Conservation (phyloP, 306 rosid genomes). For the Abrus precatorius region DNA sequence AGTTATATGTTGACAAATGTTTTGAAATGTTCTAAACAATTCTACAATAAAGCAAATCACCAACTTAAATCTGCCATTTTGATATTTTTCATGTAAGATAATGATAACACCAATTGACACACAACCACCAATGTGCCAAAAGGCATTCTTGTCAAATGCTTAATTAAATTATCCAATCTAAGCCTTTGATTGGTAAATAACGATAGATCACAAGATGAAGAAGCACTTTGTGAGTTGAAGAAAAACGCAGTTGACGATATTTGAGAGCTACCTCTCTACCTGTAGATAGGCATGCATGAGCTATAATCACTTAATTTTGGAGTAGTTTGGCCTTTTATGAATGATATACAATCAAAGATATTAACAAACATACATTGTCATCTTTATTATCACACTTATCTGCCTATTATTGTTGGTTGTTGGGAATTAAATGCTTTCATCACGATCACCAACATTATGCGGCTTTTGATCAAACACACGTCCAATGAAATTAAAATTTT, state of each 20-base stretch:
- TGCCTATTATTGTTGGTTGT: neutral
- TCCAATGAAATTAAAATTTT: neutral
- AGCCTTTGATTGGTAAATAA: neutral
- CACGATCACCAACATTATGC: neutral
- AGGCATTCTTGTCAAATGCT: neutral
- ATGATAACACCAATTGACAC: neutral
- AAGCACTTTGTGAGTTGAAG: neutral
- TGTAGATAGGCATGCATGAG: neutral
- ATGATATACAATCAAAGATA: neutral
- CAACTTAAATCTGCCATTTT: no score
- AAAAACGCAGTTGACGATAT: constrained; percentile 3
- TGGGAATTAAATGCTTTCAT: constrained; percentile 29
- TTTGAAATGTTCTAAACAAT: neutral
- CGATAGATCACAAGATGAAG: neutral
- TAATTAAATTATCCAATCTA: neutral
- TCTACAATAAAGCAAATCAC: neutral
- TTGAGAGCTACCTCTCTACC: neutral
- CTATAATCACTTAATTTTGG: neutral
- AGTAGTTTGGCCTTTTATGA: neutral
- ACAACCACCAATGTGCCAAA: neutral
- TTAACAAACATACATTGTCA: neutral
- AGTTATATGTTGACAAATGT: neutral
- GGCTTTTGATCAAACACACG: constrained; percentile 31
- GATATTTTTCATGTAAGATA: neutral
- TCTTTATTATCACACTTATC: neutral